Evolutionary conservation across 805 yeast species (phyloP), one percentile per base, ranked within the genome.

Genomic region (Hanseniaspora pseudoguilliermondii): DNA sequence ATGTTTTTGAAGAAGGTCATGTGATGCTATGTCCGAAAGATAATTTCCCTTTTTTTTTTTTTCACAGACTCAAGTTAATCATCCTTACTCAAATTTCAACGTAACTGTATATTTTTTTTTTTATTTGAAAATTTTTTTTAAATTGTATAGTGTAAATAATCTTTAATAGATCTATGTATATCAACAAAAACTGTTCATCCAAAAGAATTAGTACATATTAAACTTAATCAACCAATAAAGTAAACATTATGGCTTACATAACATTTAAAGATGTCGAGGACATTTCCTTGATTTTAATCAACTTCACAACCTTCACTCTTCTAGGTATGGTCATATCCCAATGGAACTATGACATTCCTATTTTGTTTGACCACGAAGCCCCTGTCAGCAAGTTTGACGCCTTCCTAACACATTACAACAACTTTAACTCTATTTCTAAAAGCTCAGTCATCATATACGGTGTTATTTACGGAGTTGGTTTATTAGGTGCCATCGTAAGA

Each of bases 321-420:
- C 74, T 91, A 57, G 98, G 98, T 34, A 79, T 84, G 25, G 66
- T 88, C 48, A 85, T 79, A 66, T 77, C 84, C 47, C 87, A 88
- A 69, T 80, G 83, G 74, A 84, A 95, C 1, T 93, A 90, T 64
- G 96, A 88, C 65, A 79, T 78, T 69, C 72, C 75, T 61, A 78
- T 95, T 21, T 73, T 93, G 54, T 90, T 91, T 85, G 71, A 73
- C 32, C 62, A 75, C n/a, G 64, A 67, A 18, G 73, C 76, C 8
- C 73, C 80, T 2, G 76, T 72, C 21, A 75, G 65, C n/a, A 79
- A 78, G 48, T 82, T 84, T 62, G 79, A 71, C 10, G 71, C 67
- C 16, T 83, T 96, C 1, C 69, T 87, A 57, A 73, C 69, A 46
- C 96, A 93, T 69, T 93, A 91, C 70, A 77, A 77, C 56, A 71